Conservation (phyloP, 371 early-diverging fungal species). For the Zopfochytrium polystomum region DNA sequence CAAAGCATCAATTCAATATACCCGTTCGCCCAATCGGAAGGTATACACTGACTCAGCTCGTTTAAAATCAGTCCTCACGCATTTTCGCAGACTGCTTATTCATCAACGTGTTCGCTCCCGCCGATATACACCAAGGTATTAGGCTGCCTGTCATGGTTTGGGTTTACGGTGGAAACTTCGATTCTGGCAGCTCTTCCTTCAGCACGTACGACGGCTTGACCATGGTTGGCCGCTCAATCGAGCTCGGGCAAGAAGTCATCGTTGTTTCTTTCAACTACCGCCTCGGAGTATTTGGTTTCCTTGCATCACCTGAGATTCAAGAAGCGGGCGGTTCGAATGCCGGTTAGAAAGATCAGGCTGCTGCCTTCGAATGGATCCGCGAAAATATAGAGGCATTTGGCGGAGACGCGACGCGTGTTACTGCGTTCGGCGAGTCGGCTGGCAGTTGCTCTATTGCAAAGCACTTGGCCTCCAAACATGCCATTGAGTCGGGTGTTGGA, state of each 20-base stretch:
- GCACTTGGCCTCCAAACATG: constrained; percentile 1
- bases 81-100: constrained; percentile 12
- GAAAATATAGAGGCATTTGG: constrained; percentile 49
- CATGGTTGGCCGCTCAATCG: constrained; percentile 13
- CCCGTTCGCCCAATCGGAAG: too few species aligned
- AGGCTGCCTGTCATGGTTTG: background rate
- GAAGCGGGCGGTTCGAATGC: constrained; percentile 29
- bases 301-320: constrained; percentile 19
- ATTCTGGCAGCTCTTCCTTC: background rate
- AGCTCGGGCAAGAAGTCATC: constrained; percentile 14
- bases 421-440: constrained; percentile 48
- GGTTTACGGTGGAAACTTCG: background rate
- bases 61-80: too few species aligned
- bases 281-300: constrained; percentile 29
- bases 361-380: constrained; percentile 50
- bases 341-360: constrained; percentile 46
- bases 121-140: background rate
- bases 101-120: background rate
- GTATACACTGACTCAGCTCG: too few species aligned
- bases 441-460: constrained; percentile 38
- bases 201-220: background rate
- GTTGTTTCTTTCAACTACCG: constrained; percentile 41
- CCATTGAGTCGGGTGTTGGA: too few species aligned
- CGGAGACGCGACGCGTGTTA: constrained; percentile 45
- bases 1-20: too few species aligned